Evolutionary conservation across 2,329 filamentous ascomycete genomes (phyloP), one percentile per base, ranked within the genome.

Genomic region (Coniochaeta ligniaria): DNA sequence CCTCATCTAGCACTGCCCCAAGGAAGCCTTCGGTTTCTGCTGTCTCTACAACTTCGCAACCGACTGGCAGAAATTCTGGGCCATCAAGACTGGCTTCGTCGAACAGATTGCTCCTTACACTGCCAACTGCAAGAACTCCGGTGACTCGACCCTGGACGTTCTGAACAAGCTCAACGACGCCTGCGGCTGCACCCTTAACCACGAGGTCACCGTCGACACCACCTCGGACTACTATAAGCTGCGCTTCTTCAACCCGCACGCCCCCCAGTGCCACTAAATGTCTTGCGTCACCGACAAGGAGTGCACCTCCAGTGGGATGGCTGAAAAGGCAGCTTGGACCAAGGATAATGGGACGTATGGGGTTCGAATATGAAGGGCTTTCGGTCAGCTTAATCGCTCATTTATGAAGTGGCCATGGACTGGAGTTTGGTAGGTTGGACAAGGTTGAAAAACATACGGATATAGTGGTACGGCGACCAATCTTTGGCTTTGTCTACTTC

Each of bases 11-110:
- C 61, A 62, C 47, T 62, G 61, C 50, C 61, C 61, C 50, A 55
- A 57, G 45, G 59, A 62, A 50, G 61, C 61, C 36, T 62, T 59
- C 24, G 43, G 45, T 36, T 60, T 62, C 61, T 62, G 61, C 61
- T 62, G 61, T 50, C 24, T 57, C 56, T 62, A 58, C 58, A 60
- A 60, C 43, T 59, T 28, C 8, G 45, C 47, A 26, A 33, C 20
- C 50, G 26, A 50, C 26, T 60, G 41, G 26, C 16, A 17, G 59
- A 62, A 60, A 56, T 22, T 47, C 35, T 62, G 56, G 56, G 61
- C 55, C 36, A 24, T 60, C 61, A 59, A 57, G 56, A 36, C 11
- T 36, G 47, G 59, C 8, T 28, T 52, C 35, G n/a, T 60, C n/a
- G 54, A 58, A 45, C 26, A 43, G 26, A 38, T 52, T 16, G 61